A percentile compares a stretch with the other conserved stretches of the same genome.
phyloP scores from a whole-genome alignment of 306 rosid genomes.

The Prunus fruticosa region DNA sequence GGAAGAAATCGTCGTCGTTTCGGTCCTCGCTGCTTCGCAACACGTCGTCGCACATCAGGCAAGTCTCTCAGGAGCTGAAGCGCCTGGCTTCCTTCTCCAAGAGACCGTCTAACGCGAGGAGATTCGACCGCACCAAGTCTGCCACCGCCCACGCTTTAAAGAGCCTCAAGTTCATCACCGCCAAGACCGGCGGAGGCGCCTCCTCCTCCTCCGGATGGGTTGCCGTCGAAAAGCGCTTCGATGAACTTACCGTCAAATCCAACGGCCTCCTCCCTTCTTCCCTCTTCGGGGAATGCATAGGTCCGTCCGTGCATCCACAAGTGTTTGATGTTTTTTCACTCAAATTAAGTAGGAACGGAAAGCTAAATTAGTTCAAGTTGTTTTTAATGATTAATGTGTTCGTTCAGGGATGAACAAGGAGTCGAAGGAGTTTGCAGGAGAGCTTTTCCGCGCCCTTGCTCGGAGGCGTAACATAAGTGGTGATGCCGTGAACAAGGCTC shows the following conservation, averaged over 20 bases:
- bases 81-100: constrained; percentile 39
- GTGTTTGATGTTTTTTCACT: neutral
- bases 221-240: constrained; percentile 42
- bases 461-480: constrained; percentile 36
- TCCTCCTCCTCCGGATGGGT: constrained; percentile 34
- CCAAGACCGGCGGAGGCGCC: constrained; percentile 25
- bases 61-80: constrained; percentile 59
- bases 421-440: constrained; percentile 57
- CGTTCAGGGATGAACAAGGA: constrained; percentile 56
- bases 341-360: neutral
- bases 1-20: constrained; percentile 39
- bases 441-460: constrained; percentile 55
- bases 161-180: constrained; percentile 50
- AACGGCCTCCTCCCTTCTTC: constrained; percentile 45
- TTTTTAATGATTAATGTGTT: too few species aligned
- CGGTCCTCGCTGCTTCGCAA: constrained; percentile 32
- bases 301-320: neutral
- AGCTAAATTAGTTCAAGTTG: too few species aligned
- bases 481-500: constrained; percentile 39
- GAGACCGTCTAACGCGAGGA: constrained; percentile 14
- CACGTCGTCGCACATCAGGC: constrained; percentile 38
- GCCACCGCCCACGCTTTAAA: constrained; percentile 52
- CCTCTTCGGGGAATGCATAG: constrained; percentile 59
- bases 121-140: constrained; percentile 45
- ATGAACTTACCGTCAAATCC: constrained; percentile 41